These are phyloP conservation scores for Capronia americana DNA, from an alignment of 2,329 filamentous ascomycete species.

Conservation along the genomic window DNA sequence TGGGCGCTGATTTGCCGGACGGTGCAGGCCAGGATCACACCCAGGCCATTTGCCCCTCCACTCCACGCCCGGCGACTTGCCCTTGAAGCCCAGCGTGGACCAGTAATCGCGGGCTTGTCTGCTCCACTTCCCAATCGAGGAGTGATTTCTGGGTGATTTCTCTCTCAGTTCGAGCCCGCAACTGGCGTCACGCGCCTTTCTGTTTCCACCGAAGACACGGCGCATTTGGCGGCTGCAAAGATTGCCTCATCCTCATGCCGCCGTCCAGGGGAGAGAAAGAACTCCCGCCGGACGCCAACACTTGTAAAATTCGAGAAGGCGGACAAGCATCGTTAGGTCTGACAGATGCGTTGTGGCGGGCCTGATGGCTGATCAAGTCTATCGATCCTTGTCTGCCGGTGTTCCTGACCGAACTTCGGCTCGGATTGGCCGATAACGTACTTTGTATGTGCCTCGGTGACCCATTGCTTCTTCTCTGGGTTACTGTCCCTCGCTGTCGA, in stretches of 20 bases:
- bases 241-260: conserved; percentile 1
- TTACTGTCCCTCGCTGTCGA: background rate
- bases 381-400: background rate
- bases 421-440: background rate
- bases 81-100: background rate
- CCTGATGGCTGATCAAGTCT: conserved; percentile 1
- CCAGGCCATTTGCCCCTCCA: background rate
- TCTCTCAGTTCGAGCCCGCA: background rate
- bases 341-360: background rate
- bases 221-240: conserved; percentile 9
- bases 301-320: background rate
- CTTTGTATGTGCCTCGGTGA: background rate
- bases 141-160: background rate
- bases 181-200: background rate
- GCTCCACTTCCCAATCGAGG: background rate
- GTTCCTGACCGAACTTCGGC: background rate
- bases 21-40: background rate
- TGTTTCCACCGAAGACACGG: background rate
- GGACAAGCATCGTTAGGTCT: background rate
- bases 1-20: background rate
- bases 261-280: background rate
- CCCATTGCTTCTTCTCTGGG: background rate
- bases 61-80: background rate
- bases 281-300: background rate
- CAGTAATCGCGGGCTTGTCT: background rate